Evolutionary conservation across 1,284 basidiomycete genomes (phyloP).

Genomic region (Pisolithus thermaeus): DNA sequence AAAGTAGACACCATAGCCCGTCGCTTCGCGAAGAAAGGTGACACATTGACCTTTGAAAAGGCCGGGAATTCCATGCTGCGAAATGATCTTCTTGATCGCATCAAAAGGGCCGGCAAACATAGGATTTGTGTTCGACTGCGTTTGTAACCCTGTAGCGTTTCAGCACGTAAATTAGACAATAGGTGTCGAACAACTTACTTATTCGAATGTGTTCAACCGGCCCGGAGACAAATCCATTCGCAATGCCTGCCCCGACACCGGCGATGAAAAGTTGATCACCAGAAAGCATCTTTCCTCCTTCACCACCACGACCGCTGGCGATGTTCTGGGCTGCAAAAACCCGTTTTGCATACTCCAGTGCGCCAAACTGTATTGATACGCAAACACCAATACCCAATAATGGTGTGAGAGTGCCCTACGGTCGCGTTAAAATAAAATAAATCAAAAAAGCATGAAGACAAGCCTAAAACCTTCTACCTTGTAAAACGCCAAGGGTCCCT

Average conservation of each 20-base stretch:
- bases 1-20: constrained; percentile 89
- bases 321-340: constrained; percentile 63
- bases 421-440: constrained; percentile 2
- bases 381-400: constrained; percentile 92
- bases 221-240: constrained; percentile 89
- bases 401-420: constrained; percentile 87
- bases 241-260: constrained; percentile 82
- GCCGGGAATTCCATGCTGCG: constrained; percentile 70
- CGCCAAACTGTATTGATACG: constrained; percentile 96
- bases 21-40: constrained; percentile 82
- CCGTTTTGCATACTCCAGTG: constrained; percentile 87
- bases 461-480: constrained; percentile 52
- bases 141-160: constrained; percentile 68
- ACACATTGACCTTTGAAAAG: constrained; percentile 93
- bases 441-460: background rate
- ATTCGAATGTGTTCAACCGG: constrained; percentile 99
- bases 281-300: constrained; percentile 52
- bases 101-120: constrained; percentile 82
- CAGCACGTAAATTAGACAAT: constrained; percentile 4
- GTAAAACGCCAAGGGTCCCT: constrained; percentile 94
- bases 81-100: constrained; percentile 78
- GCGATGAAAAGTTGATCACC: constrained; percentile 69
- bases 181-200: constrained; percentile 47
- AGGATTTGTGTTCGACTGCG: constrained; percentile 71
- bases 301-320: constrained; percentile 49